Evolutionary conservation across 805 yeast species (phyloP).

Genomic region (Lipomyces lipofer): DNA sequence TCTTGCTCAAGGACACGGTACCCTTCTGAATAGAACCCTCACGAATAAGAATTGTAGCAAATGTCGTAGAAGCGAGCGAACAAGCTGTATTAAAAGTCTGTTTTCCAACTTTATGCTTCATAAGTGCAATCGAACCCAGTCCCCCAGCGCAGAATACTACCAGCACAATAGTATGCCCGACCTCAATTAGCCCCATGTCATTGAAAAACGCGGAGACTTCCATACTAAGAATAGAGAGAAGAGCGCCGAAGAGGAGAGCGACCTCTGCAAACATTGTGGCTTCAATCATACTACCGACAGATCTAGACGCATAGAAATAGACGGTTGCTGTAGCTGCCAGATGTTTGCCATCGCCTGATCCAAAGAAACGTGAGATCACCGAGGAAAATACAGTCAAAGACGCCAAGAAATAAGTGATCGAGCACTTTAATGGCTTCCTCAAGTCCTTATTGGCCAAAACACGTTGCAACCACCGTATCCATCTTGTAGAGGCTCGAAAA

Average conservation of each 20-base stretch:
- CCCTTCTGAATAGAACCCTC: conserved; percentile 69
- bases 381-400: conserved; percentile 67
- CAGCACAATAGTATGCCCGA: conserved; percentile 50
- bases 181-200: conserved; percentile 44
- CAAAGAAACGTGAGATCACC: conserved; percentile 49
- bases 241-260: conserved; percentile 55
- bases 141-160: conserved; percentile 52
- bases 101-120: conserved; percentile 65
- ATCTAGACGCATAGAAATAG: conserved; percentile 78
- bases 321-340: conserved; percentile 80
- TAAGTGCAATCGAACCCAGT: conserved; percentile 65
- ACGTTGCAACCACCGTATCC: conserved; percentile 9
- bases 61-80: conserved; percentile 68
- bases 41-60: conserved; percentile 69
- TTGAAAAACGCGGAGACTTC: conserved; percentile 50
- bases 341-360: conserved; percentile 73
- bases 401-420: conserved; percentile 72
- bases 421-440: conserved; percentile 52
- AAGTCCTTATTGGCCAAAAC: conserved; percentile 7
- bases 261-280: conserved; percentile 61
- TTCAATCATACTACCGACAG: conserved; percentile 79
- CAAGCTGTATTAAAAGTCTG: conserved; percentile 81
- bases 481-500: too few relatives aligned
- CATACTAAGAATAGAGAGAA: conserved; percentile 55
- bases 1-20: conserved; percentile 54